Evolutionary conservation across 805 yeast species (phyloP).

Genomic region (Starmerella ratchasimensis): DNA sequence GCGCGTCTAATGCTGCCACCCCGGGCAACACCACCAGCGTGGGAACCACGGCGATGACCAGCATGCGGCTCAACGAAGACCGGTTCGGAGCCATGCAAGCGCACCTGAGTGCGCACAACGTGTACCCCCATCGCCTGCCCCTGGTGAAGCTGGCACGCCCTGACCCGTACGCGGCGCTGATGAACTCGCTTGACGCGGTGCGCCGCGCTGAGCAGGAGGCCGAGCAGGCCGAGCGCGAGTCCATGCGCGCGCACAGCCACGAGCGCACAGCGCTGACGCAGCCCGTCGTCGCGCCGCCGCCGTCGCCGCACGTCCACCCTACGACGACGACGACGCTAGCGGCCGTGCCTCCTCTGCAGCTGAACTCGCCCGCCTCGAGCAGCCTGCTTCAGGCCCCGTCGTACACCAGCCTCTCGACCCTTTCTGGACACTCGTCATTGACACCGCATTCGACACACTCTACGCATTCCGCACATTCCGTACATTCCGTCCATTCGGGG

Average conservation of each 20-base stretch:
- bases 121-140: conserved; percentile 6
- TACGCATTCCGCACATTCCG: too few species aligned
- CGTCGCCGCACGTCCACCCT: conserved; percentile 10
- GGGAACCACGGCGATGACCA: too few species aligned
- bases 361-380: too few species aligned
- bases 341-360: conserved; percentile 1
- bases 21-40: neutral
- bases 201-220: conserved; percentile 3
- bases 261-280: conserved; percentile 11
- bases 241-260: neutral
- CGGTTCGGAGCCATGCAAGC: conserved; percentile 1
- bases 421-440: too few species aligned
- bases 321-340: conserved; percentile 4
- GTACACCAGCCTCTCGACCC: too few species aligned
- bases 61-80: too few species aligned
- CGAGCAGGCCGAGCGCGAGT: neutral
- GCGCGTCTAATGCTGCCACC: neutral
- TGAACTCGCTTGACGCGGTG: conserved; percentile 11
- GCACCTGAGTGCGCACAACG: neutral
- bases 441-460: too few species aligned
- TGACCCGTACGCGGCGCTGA: conserved; percentile 11
- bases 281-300: conserved; percentile 16
- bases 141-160: conserved; percentile 10
- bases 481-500: too few species aligned
- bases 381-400: too few species aligned